These are phyloP conservation scores for Cardamine chenopodiifolia DNA, from an alignment of 345 rosid genomes.

Conservation along the genomic window DNA sequence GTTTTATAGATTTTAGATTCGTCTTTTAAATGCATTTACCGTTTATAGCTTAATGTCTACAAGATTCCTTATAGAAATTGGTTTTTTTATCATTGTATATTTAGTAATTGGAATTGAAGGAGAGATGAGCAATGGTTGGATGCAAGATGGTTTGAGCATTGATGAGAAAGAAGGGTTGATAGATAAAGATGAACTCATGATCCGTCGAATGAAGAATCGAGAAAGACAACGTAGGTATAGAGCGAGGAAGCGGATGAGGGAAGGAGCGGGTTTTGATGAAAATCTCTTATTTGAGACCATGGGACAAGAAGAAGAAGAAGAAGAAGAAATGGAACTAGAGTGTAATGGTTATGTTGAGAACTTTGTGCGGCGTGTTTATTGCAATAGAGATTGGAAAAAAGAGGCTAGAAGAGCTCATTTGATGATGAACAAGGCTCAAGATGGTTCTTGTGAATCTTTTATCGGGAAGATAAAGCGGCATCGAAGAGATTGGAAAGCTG, in stretches of 20 bases:
- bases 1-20: slow-evolving; percentile 14
- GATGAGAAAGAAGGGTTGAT: slow-evolving; percentile 40
- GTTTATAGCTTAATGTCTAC: slow-evolving; percentile 1
- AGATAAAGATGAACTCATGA: slow-evolving; percentile 43
- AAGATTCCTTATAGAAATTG: not conserved
- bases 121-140: slow-evolving; percentile 44
- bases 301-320: slow-evolving; percentile 10
- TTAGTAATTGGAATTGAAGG: slow-evolving; percentile 46
- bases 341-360: slow-evolving; percentile 39
- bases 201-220: slow-evolving; percentile 72
- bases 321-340: slow-evolving; percentile 37
- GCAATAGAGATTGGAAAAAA: slow-evolving; percentile 70
- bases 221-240: slow-evolving; percentile 83
- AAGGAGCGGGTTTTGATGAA: slow-evolving; percentile 47
- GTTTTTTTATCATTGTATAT: slow-evolving; percentile 1
- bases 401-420: slow-evolving; percentile 68
- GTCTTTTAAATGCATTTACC: not conserved
- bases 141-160: slow-evolving; percentile 42
- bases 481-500: slow-evolving; percentile 74
- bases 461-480: slow-evolving; percentile 36
- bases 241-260: slow-evolving; percentile 63
- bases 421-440: slow-evolving; percentile 34
- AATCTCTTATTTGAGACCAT: slow-evolving; percentile 6
- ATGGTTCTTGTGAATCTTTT: slow-evolving; percentile 31
- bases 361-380: slow-evolving; percentile 43